phyloP scores from a whole-genome alignment of 2,329 filamentous ascomycete species.

The Claviceps capensis region DNA sequence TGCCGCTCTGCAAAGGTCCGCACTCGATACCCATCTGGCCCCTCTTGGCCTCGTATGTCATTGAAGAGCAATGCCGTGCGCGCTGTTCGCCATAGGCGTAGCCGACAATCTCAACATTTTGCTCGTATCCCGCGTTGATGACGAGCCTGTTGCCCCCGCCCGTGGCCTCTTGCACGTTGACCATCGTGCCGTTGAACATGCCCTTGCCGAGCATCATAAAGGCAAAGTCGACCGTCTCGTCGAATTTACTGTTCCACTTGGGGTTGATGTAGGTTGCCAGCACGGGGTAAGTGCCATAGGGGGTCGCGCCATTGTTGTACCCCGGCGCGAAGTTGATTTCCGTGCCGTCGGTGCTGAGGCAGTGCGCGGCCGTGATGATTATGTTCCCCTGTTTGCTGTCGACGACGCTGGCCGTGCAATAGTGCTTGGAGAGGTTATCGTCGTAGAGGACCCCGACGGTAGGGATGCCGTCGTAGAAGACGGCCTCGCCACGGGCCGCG shows the following conservation, averaged over 20 bases:
- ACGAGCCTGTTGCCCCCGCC: slow-evolving; percentile 6
- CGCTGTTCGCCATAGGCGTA: slow-evolving; percentile 6
- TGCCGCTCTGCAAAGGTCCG: slow-evolving; percentile 5
- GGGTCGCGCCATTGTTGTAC: slow-evolving; percentile 5
- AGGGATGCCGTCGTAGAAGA: slow-evolving; percentile 6
- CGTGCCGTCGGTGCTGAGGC: slow-evolving; percentile 3
- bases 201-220: slow-evolving; percentile 7
- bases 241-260: slow-evolving; percentile 2
- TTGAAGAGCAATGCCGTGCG: slow-evolving; percentile 5
- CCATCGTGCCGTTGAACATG: slow-evolving; percentile 3
- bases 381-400: slow-evolving; percentile 6
- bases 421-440: slow-evolving; percentile 2
- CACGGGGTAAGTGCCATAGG: slow-evolving; percentile 7
- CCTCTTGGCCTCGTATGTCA: slow-evolving; percentile 4
- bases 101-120: slow-evolving; percentile 5
- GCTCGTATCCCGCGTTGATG: slow-evolving; percentile 4
- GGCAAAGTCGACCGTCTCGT: slow-evolving; percentile 6
- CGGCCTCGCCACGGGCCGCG: neutral
- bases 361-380: slow-evolving; percentile 7
- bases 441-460: slow-evolving; percentile 5
- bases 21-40: slow-evolving; percentile 8
- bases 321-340: slow-evolving; percentile 7
- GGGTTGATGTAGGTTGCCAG: slow-evolving; percentile 2
- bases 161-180: slow-evolving; percentile 5
- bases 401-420: slow-evolving; percentile 7